phyloP scores from a whole-genome alignment of 257 asterid species.

The Solanum commersonii region DNA sequence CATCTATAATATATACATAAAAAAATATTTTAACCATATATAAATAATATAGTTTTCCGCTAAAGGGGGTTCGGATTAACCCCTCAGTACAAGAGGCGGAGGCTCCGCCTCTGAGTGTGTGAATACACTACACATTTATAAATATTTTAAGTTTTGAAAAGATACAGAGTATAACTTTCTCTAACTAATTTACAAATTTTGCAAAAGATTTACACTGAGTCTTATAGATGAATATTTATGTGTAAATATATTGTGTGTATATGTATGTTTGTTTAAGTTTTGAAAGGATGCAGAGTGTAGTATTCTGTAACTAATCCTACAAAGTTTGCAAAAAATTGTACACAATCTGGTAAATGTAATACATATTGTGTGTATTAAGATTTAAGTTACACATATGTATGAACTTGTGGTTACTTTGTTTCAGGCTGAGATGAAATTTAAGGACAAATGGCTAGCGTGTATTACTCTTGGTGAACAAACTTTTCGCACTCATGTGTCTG shows the following conservation, averaged over 20 bases:
- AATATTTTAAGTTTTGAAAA: neutral
- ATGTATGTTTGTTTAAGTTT: neutral
- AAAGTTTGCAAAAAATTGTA: neutral
- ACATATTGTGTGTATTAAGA: neutral
- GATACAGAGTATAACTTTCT: neutral
- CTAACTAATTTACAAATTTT: neutral
- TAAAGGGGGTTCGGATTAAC: too few species aligned
- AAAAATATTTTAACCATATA: too few species aligned
- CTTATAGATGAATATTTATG: neutral
- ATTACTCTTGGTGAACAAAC: slow-evolving; percentile 95
- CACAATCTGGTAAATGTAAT: neutral
- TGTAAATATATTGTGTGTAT: neutral
- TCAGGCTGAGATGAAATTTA: slow-evolving; percentile 91
- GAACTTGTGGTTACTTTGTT: slow-evolving; percentile 5
- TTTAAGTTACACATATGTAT: neutral
- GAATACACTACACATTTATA: neutral
- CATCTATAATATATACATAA: too few species aligned
- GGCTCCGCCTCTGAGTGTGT: too few species aligned
- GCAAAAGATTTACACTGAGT: neutral
- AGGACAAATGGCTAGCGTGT: slow-evolving; percentile 94
- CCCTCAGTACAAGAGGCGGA: too few species aligned
- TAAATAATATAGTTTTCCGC: too few species aligned
- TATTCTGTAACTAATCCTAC: neutral
- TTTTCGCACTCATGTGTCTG: slow-evolving; percentile 62
- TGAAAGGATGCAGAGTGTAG: neutral